Evolutionary conservation across 2,329 filamentous ascomycete species (phyloP).

Genomic region (Fusarium neocosmosporiellum): DNA sequence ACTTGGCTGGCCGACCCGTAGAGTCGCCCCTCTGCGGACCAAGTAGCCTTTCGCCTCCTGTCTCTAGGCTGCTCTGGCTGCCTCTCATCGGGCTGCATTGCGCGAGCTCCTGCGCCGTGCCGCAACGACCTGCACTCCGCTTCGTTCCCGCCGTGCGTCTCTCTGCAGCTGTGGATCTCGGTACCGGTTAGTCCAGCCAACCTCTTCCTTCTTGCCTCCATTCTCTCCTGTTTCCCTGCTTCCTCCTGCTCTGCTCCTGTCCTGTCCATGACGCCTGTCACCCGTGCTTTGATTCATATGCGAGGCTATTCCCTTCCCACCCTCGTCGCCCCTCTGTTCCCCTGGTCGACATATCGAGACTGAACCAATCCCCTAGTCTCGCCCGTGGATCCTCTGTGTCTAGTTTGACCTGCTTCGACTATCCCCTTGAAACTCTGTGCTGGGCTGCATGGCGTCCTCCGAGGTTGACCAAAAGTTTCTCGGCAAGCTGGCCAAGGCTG

Average conservation of each 20-base stretch:
- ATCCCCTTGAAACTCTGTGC: conserved; percentile 11
- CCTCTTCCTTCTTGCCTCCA: conserved; percentile 38
- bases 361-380: conserved; percentile 37
- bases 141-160: conserved; percentile 35
- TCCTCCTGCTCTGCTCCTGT: conserved; percentile 28
- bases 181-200: conserved; percentile 42
- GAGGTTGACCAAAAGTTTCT: conserved; percentile 98
- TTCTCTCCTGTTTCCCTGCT: conserved; percentile 36
- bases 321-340: conserved; percentile 29
- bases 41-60: conserved; percentile 25
- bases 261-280: conserved; percentile 35
- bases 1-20: conserved; percentile 38
- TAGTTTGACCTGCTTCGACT: conserved; percentile 23
- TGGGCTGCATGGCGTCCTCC: conserved; percentile 84
- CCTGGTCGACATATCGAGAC: conserved; percentile 35
- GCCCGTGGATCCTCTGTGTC: conserved; percentile 31
- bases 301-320: conserved; percentile 38
- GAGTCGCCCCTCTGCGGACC: conserved; percentile 26
- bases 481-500: conserved; percentile 85
- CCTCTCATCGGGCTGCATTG: conserved; percentile 44
- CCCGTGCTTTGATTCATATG: conserved; percentile 46
- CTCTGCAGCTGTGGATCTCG: conserved; percentile 43
- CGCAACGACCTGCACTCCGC: conserved; percentile 38
- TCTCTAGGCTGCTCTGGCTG: conserved; percentile 32
- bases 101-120: conserved; percentile 33